Percentiles rank a stretch among this genome's conserved stretches.
Conservation (phyloP, 345 rosid species). For the Schrenkiella parvula region DNA sequence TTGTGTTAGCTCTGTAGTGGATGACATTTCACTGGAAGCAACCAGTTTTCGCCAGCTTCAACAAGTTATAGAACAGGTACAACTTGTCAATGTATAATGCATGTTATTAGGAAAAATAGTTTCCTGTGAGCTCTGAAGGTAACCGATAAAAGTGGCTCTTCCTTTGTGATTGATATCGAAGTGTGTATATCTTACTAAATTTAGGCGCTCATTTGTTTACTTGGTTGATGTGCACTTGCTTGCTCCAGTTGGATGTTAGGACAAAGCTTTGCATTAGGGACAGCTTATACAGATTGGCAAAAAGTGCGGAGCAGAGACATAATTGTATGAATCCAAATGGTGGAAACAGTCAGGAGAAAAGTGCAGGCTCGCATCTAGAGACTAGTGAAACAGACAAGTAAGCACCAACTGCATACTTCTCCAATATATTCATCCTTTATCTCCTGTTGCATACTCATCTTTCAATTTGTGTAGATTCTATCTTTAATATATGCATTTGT, state of each 20-base stretch:
- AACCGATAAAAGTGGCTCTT: neutral
- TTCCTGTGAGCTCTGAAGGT: neutral
- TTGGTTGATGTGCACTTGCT: conserved; percentile 14
- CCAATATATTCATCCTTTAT: neutral
- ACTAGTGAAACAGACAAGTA: conserved; percentile 69
- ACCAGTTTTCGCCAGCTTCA: conserved; percentile 86
- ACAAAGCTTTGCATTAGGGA: conserved; percentile 92
- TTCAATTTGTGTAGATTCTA: neutral
- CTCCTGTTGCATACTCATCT: neutral
- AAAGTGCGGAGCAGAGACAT: conserved; percentile 87
- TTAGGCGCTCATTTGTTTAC: neutral
- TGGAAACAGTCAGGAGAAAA: conserved; percentile 41
- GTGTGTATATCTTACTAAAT: neutral
- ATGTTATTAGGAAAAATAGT: neutral
- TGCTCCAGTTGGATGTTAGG: conserved; percentile 73
- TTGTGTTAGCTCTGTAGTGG: conserved; percentile 53
- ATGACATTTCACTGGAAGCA: conserved; percentile 72
- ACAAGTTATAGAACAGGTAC: conserved; percentile 73
- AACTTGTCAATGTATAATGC: conserved; percentile 1
- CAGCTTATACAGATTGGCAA: conserved; percentile 85
- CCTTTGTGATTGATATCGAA: neutral
- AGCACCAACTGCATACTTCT: conserved; percentile 13
- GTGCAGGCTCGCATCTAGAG: conserved; percentile 31
- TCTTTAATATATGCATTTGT: conserved; percentile 10
- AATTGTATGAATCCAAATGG: conserved; percentile 38